phyloP scores from a whole-genome alignment of 2,329 filamentous ascomycete genomes.

The Aureobasidium melanogenum region DNA sequence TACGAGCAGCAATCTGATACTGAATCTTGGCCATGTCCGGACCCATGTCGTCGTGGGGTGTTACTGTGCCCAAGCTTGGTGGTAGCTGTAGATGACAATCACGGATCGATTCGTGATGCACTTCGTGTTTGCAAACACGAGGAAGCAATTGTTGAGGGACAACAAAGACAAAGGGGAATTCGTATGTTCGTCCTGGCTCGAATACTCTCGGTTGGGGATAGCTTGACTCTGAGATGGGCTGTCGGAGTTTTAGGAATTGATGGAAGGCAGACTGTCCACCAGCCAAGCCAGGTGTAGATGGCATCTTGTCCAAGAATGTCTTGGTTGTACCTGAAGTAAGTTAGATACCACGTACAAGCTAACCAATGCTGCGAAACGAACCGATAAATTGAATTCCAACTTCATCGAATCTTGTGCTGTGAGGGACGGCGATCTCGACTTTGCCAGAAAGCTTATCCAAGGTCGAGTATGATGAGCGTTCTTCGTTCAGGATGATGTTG shows the following conservation, averaged over 20 bases:
- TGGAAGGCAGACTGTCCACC: constrained; percentile 49
- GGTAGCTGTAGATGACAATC: constrained; percentile 51
- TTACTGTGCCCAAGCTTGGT: constrained; percentile 46
- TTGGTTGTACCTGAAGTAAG: constrained; percentile 36
- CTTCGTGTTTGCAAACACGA: constrained; percentile 47
- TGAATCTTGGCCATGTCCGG: constrained; percentile 54
- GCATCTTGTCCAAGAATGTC: constrained; percentile 47
- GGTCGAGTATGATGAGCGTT: constrained; percentile 44
- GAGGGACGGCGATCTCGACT: constrained; percentile 40
- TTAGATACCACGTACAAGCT: neutral
- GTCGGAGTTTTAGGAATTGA: constrained; percentile 52
- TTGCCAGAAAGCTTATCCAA: constrained; percentile 49
- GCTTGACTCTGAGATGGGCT: constrained; percentile 46
- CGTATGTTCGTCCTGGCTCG: constrained; percentile 46
- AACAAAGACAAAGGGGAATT: constrained; percentile 55
- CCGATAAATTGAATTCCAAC: constrained; percentile 51
- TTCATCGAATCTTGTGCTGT: constrained; percentile 48
- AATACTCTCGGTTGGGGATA: constrained; percentile 49
- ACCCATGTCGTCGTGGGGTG: constrained; percentile 48
- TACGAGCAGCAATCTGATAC: constrained; percentile 42
- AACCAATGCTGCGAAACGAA: constrained; percentile 22
- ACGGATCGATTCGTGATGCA: constrained; percentile 42
- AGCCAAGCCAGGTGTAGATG: constrained; percentile 42
- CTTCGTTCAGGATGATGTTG: constrained; percentile 32
- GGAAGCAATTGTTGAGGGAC: constrained; percentile 53